These are phyloP conservation scores for Penicillium sp. DNA, from an alignment of 2,329 filamentous ascomycete genomes.

Conservation along the genomic window DNA sequence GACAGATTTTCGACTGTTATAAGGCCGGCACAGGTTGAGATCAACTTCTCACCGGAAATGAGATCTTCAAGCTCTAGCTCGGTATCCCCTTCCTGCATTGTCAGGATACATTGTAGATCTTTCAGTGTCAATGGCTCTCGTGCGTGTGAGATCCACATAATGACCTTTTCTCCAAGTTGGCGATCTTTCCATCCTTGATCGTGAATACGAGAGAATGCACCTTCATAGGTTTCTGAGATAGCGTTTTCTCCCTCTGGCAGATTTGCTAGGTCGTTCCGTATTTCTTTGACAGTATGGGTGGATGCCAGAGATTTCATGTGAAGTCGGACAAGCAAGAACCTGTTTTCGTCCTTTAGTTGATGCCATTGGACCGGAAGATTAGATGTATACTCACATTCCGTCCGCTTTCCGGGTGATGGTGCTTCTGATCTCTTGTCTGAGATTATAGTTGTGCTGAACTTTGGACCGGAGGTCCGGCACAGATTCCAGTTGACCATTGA, in stretches of 20 bases:
- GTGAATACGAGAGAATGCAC: background rate
- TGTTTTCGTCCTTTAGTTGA: background rate
- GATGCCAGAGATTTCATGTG: slow-evolving; percentile 2
- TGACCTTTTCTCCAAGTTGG: slow-evolving; percentile 1
- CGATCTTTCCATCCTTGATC: background rate
- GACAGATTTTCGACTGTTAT: background rate
- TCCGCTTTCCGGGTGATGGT: background rate
- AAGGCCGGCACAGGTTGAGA: slow-evolving; percentile 3
- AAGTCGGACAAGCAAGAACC: slow-evolving; percentile 2
- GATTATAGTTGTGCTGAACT: background rate
- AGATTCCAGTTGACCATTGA: slow-evolving; percentile 1
- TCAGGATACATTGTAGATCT: slow-evolving; percentile 1
- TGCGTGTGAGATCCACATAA: slow-evolving; percentile 2
- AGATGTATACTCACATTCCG: background rate
- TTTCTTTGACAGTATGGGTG: background rate
- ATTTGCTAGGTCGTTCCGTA: background rate
- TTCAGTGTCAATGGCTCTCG: slow-evolving; percentile 1
- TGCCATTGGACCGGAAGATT: too few relatives aligned
- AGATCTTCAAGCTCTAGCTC: background rate
- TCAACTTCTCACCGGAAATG: background rate
- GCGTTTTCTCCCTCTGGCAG: slow-evolving; percentile 2
- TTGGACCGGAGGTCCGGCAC: background rate
- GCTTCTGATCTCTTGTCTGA: slow-evolving; percentile 1
- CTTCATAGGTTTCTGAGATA: slow-evolving; percentile 1
- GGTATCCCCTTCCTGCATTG: background rate